Conservation (phyloP, 805 yeast genomes). For the Metschnikowia picachoensis region DNA sequence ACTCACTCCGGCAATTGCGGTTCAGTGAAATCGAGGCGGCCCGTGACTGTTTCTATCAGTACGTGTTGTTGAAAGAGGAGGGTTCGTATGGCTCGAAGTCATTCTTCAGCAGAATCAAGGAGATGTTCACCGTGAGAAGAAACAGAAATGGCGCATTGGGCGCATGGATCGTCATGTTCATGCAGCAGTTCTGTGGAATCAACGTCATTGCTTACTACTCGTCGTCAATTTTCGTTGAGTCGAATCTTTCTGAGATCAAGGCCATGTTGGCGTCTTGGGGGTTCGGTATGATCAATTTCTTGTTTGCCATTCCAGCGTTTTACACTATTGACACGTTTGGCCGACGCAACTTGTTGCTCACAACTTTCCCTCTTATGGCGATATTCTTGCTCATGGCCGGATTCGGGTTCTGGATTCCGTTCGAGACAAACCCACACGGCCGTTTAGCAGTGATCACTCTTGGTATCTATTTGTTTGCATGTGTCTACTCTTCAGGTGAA, state of each 20-base stretch:
- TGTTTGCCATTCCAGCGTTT: conserved; percentile 81
- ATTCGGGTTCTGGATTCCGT: conserved; percentile 67
- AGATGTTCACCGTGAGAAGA: conserved; percentile 69
- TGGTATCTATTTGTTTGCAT: conserved; percentile 71
- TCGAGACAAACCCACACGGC: conserved; percentile 39
- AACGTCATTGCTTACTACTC: conserved; percentile 86
- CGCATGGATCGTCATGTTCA: conserved; percentile 78
- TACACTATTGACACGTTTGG: conserved; percentile 77
- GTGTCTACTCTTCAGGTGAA: conserved; percentile 77
- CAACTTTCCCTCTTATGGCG: conserved; percentile 65
- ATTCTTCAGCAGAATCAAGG: conserved; percentile 44
- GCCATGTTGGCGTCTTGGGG: conserved; percentile 83
- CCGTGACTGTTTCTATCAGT: conserved; percentile 58
- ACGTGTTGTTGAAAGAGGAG: conserved; percentile 58
- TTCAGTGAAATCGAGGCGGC: conserved; percentile 52
- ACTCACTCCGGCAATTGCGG: conserved; percentile 46
- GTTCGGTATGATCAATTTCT: conserved; percentile 74
- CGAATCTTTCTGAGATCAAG: conserved; percentile 58
- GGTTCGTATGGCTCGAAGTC: conserved; percentile 45
- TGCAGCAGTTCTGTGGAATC: conserved; percentile 91
- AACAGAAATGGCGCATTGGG: conserved; percentile 80
- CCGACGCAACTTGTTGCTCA: conserved; percentile 55
- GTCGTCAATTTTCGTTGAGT: conserved; percentile 65
- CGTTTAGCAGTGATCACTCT: conserved; percentile 64
- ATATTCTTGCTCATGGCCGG: conserved; percentile 58